Conservation (phyloP, 768 basidiomycete genomes). For the Pulveroboletus sp. region DNA sequence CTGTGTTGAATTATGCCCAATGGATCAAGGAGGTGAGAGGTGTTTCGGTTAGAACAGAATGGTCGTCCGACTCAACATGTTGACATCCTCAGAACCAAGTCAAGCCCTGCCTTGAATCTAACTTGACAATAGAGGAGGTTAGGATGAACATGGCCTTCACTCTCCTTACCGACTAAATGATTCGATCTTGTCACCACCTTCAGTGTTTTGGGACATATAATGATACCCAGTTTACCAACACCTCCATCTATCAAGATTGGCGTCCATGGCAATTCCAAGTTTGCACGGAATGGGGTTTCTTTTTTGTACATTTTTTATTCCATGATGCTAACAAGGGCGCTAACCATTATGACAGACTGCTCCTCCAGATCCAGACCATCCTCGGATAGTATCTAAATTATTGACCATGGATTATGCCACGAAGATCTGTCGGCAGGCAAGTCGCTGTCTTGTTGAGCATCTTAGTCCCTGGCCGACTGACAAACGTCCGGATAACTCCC, state of each 20-base stretch:
- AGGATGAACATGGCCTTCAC: conserved; percentile 7
- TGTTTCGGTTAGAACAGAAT: neutral
- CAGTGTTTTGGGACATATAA: conserved; percentile 88
- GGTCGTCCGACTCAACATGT: neutral
- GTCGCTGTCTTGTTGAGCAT: conserved; percentile 4
- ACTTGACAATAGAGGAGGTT: conserved; percentile 47
- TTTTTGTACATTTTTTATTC: conserved; percentile 48
- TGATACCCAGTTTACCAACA: conserved; percentile 57
- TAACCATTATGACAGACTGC: conserved; percentile 46
- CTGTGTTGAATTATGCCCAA: conserved; percentile 66
- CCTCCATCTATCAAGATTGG: conserved; percentile 70
- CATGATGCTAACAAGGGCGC: neutral
- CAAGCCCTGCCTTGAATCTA: conserved; percentile 47
- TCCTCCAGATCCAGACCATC: conserved; percentile 62
- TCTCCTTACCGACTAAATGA: neutral
- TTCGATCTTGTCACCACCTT: neutral
- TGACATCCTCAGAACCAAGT: conserved; percentile 43
- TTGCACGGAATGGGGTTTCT: conserved; percentile 96
- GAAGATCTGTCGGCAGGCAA: conserved; percentile 62
- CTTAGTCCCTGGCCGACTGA: neutral
- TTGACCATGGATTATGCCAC: conserved; percentile 67
- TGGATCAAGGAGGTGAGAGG: conserved; percentile 65
- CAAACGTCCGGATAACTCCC: neutral
- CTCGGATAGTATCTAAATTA: conserved; percentile 76
- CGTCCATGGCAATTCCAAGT: conserved; percentile 87